Conservation (phyloP, 768 basidiomycete genomes). For the Tylopilus rubrobrunneus region DNA sequence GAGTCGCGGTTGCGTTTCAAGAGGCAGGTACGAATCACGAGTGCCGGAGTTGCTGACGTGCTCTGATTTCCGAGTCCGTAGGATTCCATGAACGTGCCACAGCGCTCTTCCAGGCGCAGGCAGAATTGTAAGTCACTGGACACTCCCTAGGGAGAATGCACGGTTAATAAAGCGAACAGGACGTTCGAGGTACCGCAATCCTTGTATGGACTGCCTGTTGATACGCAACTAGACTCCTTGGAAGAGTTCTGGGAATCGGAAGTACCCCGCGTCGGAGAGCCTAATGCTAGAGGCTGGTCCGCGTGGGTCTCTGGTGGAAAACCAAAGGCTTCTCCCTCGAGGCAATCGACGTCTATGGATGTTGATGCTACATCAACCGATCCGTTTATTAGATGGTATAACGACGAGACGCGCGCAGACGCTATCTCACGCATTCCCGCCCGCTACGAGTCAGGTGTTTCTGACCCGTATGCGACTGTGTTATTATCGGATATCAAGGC, state of each 20-base stretch:
- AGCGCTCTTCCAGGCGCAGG: constrained; percentile 80
- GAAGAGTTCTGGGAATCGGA: constrained; percentile 88
- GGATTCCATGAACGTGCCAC: constrained; percentile 72
- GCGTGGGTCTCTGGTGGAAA: constrained; percentile 50
- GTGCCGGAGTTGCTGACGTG: neutral
- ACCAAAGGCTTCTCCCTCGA: constrained; percentile 24
- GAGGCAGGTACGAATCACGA: constrained; percentile 55
- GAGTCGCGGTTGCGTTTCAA: constrained; percentile 56
- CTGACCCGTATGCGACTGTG: constrained; percentile 71
- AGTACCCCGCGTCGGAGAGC: constrained; percentile 69
- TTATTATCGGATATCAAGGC: constrained; percentile 70
- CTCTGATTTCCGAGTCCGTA: constrained; percentile 25
- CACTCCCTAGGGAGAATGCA: neutral
- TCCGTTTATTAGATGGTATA: constrained; percentile 66
- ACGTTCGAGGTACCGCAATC: constrained; percentile 52
- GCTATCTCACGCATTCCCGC: constrained; percentile 41
- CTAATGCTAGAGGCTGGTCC: constrained; percentile 63
- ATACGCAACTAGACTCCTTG: constrained; percentile 50
- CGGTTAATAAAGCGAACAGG: constrained; percentile 34
- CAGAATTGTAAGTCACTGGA: constrained; percentile 59
- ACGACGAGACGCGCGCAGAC: constrained; percentile 52
- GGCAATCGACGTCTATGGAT: constrained; percentile 13
- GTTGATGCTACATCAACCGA: constrained; percentile 40
- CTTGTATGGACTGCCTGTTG: constrained; percentile 42
- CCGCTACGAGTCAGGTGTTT: constrained; percentile 46